Base-by-base conservation (phyloP, 1,139 yeast species). In the Suhomyces atakaporum region DNA sequence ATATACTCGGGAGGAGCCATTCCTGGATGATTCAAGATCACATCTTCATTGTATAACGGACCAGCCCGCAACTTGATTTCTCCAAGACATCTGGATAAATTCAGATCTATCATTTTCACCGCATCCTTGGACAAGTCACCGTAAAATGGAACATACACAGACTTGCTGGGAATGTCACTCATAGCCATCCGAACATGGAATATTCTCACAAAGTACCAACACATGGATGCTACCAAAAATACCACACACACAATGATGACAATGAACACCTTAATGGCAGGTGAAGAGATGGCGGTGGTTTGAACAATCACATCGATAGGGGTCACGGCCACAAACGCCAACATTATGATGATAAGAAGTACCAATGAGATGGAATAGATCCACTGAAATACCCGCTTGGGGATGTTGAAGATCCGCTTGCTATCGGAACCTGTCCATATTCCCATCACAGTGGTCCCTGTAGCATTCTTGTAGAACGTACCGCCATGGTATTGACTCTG, bases 231-330 rank as follows among this genome's bases (percentile, higher is more conserved):
- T 1, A 82, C 46, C 1, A 79, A 63, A 43, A 84, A 79, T 3
- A 79, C 63, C 4, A 80, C 87, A 50, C 87, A 75, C 7, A 84
- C 88, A 33, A 80, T 77, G 14, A 86, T 79, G 23, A 89, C 89
- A 46, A 85, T 83, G 46, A 85, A 81, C 12, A 84, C 75, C 54
- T 86, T 84, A 58, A 86, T 62, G 8, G 74, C 80, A 45, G 77
- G 77, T 39, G 77, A 77, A 14, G 75, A 63, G 2, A 78, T 62
- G 27, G 73, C 66, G 1, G 74, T 57, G 2, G 90, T 80, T 58
- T 83, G 90, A 1, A 77, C 77, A 42, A 84, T 74, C 31, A 84
- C 80, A 58, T 86, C 95, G n/a, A 84, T 71, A 2, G 89, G 89
- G 0, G 89, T 74, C 6, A 82, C 85, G 3, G 82, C 66, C 8